These are phyloP conservation scores for Globisporangium takayamanum DNA, from an alignment of 352 stramenopile genomes.

Conservation along the genomic window DNA sequence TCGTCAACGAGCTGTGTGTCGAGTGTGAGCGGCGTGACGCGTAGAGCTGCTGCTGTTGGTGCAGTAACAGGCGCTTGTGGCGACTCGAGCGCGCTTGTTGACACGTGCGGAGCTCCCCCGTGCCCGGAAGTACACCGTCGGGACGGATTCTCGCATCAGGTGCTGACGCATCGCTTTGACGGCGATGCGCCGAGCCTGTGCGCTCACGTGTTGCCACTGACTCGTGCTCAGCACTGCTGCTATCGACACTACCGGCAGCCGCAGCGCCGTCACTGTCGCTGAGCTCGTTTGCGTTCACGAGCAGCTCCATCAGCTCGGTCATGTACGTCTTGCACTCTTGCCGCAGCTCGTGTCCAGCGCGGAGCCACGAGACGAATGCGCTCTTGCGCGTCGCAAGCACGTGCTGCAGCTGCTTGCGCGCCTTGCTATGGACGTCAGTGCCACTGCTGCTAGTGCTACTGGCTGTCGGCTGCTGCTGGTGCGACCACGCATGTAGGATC, in stretches of 20 bases:
- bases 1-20: too few relatives aligned
- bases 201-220: too few relatives aligned
- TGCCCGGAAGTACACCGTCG: too few relatives aligned
- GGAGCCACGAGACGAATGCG: conserved; percentile 87
- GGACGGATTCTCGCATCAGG: too few relatives aligned
- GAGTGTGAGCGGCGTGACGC: too few relatives aligned
- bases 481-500: conserved; percentile 69
- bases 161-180: too few relatives aligned
- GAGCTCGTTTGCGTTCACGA: conserved; percentile 48
- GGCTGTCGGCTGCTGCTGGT: conserved; percentile 40
- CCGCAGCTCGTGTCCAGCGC: conserved; percentile 81
- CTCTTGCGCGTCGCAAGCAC: conserved; percentile 38
- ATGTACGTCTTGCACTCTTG: conserved; percentile 86
- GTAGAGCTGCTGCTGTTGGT: too few relatives aligned
- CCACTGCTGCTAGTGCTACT: conserved; percentile 1
- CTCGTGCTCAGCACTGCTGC: too few relatives aligned
- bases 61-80: too few relatives aligned
- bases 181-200: too few relatives aligned
- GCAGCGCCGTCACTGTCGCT: not conserved
- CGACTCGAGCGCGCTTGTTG: too few relatives aligned
- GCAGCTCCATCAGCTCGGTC: conserved; percentile 70
- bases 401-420: conserved; percentile 43
- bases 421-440: conserved; percentile 42
- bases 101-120: too few relatives aligned
- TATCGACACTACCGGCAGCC: not conserved